A percentile compares a stretch with the other conserved stretches of the same genome.
These are phyloP conservation scores for Aspergillus baeticus DNA, from an alignment of 495 filamentous ascomycete genomes.

Conservation along the genomic window DNA sequence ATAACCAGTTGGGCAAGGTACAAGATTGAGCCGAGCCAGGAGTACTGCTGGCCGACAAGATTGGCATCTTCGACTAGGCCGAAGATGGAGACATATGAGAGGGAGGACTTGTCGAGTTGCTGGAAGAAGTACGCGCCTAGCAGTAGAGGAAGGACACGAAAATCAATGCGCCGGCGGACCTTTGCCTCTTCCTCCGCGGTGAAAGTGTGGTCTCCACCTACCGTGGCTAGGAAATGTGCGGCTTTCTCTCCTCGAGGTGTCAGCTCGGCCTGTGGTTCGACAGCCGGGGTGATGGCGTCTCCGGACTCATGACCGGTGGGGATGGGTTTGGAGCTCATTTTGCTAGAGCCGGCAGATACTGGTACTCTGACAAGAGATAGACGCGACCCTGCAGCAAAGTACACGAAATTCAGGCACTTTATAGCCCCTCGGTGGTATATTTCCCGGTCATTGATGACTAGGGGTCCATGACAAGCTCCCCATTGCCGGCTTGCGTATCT, in stretches of 20 bases:
- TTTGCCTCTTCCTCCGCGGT: constrained; percentile 47
- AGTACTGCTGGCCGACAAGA: constrained; percentile 45
- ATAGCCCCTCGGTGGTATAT: background rate
- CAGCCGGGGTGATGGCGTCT: background rate
- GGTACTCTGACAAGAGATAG: too few relatives aligned
- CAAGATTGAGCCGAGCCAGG: constrained; percentile 47
- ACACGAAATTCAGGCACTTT: background rate
- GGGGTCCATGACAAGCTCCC: background rate
- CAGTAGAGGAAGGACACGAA: constrained; percentile 42
- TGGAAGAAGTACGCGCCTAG: constrained; percentile 40
- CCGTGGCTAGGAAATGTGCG: constrained; percentile 20
- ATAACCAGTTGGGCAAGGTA: constrained; percentile 44
- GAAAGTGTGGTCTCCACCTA: constrained; percentile 27
- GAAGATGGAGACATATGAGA: constrained; percentile 50
- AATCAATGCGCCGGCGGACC: constrained; percentile 47
- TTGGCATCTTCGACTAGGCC: constrained; percentile 38
- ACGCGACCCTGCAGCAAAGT: background rate
- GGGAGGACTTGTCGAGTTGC: constrained; percentile 52
- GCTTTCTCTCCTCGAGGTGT: constrained; percentile 8
- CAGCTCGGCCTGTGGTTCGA: background rate
- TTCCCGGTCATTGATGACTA: background rate
- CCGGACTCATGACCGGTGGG: background rate
- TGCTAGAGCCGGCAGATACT: background rate
- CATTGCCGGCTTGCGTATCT: background rate
- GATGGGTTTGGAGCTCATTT: background rate